These are phyloP conservation scores for Solanum ossicruentum DNA, from an alignment of 257 asterid species.

Conservation along the genomic window DNA sequence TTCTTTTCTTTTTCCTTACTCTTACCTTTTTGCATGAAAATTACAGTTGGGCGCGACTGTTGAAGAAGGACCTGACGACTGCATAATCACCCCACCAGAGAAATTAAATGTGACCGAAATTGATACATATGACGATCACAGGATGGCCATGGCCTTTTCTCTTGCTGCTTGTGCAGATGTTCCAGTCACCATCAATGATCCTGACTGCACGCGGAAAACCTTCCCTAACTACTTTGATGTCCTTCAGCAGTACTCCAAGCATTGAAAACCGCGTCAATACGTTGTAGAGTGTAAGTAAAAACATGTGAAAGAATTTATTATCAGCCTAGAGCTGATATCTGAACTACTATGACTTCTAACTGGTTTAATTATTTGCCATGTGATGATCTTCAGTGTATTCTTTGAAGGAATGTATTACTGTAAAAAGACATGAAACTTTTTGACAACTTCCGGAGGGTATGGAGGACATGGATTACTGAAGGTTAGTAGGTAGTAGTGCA, in stretches of 20 bases:
- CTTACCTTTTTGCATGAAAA: not conserved
- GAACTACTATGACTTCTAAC: not conserved
- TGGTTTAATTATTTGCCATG: not conserved
- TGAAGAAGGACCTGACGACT: constrained; percentile 81
- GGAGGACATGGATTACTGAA: not conserved
- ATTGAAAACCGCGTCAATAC: constrained; percentile 12
- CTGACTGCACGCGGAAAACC: constrained; percentile 85
- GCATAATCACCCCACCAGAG: constrained; percentile 79
- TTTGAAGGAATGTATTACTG: not conserved
- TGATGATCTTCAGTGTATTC: not conserved
- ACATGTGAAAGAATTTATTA: not conserved
- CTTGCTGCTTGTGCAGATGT: constrained; percentile 94
- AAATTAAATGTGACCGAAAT: constrained; percentile 60
- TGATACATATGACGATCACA: constrained; percentile 81
- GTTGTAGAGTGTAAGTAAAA: not conserved
- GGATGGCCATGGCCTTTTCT: constrained; percentile 98
- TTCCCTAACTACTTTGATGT: constrained; percentile 86
- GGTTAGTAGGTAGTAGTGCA: not conserved
- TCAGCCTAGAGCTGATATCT: not conserved
- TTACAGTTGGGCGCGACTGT: constrained; percentile 58
- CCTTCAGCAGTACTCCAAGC: constrained; percentile 48
- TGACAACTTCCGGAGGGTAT: not conserved
- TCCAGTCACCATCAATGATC: constrained; percentile 76
- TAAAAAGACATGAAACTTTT: not conserved
- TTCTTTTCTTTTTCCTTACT: not conserved